phyloP scores from a whole-genome alignment of 2,329 filamentous ascomycete species.

The Verticillium longisporum region DNA sequence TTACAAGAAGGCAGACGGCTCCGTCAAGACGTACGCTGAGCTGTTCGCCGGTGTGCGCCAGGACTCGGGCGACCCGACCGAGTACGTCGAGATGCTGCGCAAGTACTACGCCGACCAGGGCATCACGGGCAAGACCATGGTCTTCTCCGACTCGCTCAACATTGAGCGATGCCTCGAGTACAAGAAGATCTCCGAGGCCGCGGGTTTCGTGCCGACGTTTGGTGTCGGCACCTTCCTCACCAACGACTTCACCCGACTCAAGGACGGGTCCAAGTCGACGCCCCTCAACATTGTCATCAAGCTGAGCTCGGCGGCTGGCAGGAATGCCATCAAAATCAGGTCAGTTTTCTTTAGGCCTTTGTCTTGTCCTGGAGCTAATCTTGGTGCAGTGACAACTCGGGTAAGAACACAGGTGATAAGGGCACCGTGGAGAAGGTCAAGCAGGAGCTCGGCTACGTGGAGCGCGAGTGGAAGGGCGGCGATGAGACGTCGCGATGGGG shows the following conservation, averaged over 20 bases:
- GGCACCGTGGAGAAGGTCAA: conserved; percentile 78
- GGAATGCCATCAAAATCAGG: conserved; percentile 84
- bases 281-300: conserved; percentile 99
- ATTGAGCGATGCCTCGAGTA: conserved; percentile 88
- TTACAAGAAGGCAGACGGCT: conserved; percentile 30
- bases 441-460: conserved; percentile 74
- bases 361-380: conserved; percentile 44
- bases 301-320: conserved; percentile 74
- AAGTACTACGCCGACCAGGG: conserved; percentile 72
- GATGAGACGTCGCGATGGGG: conserved; percentile 84
- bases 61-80: conserved; percentile 79
- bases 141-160: conserved; percentile 93
- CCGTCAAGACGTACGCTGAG: conserved; percentile 64
- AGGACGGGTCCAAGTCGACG: conserved; percentile 72
- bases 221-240: conserved; percentile 94
- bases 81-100: conserved; percentile 72
- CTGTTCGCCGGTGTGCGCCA: conserved; percentile 80
- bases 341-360: conserved; percentile 11
- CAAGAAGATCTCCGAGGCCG: conserved; percentile 72
- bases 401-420: conserved; percentile 91
- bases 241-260: conserved; percentile 77
- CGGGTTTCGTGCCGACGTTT: conserved; percentile 80
- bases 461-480: conserved; percentile 75
- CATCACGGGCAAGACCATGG: conserved; percentile 71
- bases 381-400: conserved; percentile 60